phyloP scores from a whole-genome alignment of 257 asterid genomes.

The Rehmannia glutinosa region DNA sequence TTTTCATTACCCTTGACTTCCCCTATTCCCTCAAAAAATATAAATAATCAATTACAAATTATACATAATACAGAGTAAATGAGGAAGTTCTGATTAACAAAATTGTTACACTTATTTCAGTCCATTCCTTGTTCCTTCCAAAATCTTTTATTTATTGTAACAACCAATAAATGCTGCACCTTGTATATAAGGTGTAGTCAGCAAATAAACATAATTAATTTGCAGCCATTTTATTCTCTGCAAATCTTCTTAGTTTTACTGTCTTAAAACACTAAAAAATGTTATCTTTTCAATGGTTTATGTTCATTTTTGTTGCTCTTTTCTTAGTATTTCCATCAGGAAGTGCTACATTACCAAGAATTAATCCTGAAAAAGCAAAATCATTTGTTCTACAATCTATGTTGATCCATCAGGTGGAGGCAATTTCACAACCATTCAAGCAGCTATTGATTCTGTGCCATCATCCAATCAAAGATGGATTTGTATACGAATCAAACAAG shows the following conservation, averaged over 20 bases:
- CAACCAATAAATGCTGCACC: background rate
- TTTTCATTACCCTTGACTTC: constrained; percentile 10
- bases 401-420: constrained; percentile 41
- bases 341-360: background rate
- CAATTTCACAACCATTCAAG: constrained; percentile 35
- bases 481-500: constrained; percentile 29
- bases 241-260: too few relatives aligned
- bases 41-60: background rate
- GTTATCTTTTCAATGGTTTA: background rate
- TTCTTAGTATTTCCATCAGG: background rate
- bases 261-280: background rate
- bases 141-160: too few relatives aligned
- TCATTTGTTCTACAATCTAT: background rate
- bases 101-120: background rate
- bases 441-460: constrained; percentile 42
- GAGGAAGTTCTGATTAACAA: background rate
- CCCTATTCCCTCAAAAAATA: background rate
- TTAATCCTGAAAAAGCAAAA: background rate
- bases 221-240: background rate
- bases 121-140: background rate
- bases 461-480: constrained; percentile 27
- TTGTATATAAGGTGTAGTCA: too few relatives aligned
- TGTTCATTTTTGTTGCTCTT: background rate
- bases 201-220: background rate
- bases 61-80: background rate